Base-by-base conservation (phyloP, 495 filamentous ascomycete species). In the Lindgomyces ingoldianus region DNA sequence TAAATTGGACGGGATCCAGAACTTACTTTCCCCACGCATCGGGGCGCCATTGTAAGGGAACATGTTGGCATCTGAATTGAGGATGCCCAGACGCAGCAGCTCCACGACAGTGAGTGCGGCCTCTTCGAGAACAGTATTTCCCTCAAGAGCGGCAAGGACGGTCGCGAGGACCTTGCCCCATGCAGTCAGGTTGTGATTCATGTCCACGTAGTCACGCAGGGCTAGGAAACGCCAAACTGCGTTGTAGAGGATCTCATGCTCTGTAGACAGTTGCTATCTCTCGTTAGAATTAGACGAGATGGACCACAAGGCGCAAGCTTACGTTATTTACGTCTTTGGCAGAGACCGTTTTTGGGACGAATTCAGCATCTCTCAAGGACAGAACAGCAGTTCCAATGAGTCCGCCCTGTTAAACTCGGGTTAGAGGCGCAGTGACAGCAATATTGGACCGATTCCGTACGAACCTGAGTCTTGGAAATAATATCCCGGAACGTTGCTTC, bases 181-280 rank as follows among this genome's bases (percentile, higher is more conserved):
- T 25, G 75, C 63, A 8, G 93, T 96, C 26, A 97, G 82, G 59
- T 85, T 80, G 74, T 98, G 94, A 48, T 86, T 84, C 49, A 87
- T 83, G 64, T 95, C 84, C 39, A 94, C 78, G 67, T 96, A 98
- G 10, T 85, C 91, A 48, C 93, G 87, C 42, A 98, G 79, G 73
- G 97, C 91, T 27, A 98, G 79, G 74, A 96, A 93, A 42, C 91
- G 85, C 88, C 91, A 96, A 50, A 91, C 75, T 2, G 88, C 84
- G 71, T 96, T 90, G 19, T 85, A 84, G 11, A 87, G 75, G 49
- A 98, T 83, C 65, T 96, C 84, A n/a, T 88, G 81, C n/a, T 56
- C 59, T 2, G 60, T 60, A 18, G 62, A 49, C 11, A 70, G 67
- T 11, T 41, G 50, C 57, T 71, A 30, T 16, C 26, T 12, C 1